These are phyloP conservation scores for Euphorbia corollata DNA, from an alignment of 441 rosid species.

Conservation along the genomic window DNA sequence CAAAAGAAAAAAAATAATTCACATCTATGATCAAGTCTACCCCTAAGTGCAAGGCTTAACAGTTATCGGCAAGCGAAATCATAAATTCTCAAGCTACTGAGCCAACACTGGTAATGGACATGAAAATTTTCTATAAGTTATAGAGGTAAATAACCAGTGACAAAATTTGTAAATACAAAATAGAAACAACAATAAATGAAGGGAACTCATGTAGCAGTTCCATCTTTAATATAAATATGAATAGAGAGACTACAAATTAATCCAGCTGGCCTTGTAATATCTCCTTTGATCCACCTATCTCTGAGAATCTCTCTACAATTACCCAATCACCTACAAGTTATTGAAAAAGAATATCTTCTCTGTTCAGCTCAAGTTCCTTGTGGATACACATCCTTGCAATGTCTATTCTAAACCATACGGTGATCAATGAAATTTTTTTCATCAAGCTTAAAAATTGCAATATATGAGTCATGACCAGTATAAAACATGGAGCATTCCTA, in stretches of 20 bases:
- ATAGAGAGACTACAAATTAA: not conserved
- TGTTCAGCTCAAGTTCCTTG: not conserved
- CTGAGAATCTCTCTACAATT: not conserved
- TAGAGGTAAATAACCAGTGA: not conserved
- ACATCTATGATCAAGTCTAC: not conserved
- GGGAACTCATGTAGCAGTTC: not conserved
- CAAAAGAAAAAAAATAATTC: not conserved
- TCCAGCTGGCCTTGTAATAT: not conserved
- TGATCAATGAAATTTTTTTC: not conserved
- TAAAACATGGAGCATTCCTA: not conserved
- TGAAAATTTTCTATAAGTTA: not conserved
- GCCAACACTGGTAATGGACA: not conserved
- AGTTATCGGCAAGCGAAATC: not conserved
- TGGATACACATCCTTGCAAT: not conserved
- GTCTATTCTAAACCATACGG: not conserved
- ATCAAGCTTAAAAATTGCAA: not conserved
- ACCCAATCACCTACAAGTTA: conserved; percentile 4
- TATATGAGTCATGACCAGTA: not conserved
- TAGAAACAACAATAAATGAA: not conserved
- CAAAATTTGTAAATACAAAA: not conserved
- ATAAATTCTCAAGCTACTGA: not conserved
- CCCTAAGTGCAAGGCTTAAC: conserved; percentile 1
- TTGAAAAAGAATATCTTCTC: not conserved
- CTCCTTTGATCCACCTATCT: not conserved
- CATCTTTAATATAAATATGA: not conserved